Conservation (phyloP, 495 filamentous ascomycete species). For the Staphylotrichum longicolle region DNA sequence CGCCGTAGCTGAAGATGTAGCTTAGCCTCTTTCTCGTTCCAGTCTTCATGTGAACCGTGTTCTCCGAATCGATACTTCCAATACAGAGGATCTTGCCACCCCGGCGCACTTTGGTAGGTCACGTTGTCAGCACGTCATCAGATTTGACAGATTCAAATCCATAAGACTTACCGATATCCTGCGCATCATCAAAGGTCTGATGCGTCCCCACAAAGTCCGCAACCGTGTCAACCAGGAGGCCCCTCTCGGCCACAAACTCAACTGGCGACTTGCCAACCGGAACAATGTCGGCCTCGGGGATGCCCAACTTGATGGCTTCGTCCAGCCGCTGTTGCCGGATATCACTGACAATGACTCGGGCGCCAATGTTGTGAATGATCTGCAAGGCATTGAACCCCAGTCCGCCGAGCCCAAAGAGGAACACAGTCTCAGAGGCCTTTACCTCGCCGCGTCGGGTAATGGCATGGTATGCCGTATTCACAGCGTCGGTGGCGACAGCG, state of each 20-base stretch:
- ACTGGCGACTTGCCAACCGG: slow-evolving; percentile 16
- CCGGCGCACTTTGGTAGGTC: slow-evolving; percentile 16
- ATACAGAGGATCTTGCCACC: slow-evolving; percentile 40
- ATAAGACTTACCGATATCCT: slow-evolving; percentile 17
- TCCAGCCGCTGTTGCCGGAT: slow-evolving; percentile 17
- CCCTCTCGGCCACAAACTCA: slow-evolving; percentile 19
- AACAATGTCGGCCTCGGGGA: slow-evolving; percentile 17
- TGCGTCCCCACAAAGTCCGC: slow-evolving; percentile 20
- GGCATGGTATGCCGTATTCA: slow-evolving; percentile 74
- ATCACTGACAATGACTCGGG: slow-evolving; percentile 18
- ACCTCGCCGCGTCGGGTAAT: slow-evolving; percentile 58
- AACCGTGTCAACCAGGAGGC: slow-evolving; percentile 16
- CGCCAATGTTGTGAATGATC: slow-evolving; percentile 17
- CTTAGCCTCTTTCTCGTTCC: slow-evolving; percentile 23
- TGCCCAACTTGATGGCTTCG: slow-evolving; percentile 20
- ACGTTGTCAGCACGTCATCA: background rate
- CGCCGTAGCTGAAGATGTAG: slow-evolving; percentile 23
- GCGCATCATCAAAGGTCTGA: slow-evolving; percentile 22
- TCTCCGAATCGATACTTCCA: slow-evolving; percentile 35
- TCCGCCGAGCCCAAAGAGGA: slow-evolving; percentile 21
- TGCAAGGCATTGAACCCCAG: slow-evolving; percentile 22
- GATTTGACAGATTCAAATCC: background rate
- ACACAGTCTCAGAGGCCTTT: slow-evolving; percentile 49
- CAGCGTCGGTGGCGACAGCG: slow-evolving; percentile 78
- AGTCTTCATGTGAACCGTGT: slow-evolving; percentile 29